Conservation (phyloP, 1,284 basidiomycete genomes). For the Trametes hirsuta region DNA sequence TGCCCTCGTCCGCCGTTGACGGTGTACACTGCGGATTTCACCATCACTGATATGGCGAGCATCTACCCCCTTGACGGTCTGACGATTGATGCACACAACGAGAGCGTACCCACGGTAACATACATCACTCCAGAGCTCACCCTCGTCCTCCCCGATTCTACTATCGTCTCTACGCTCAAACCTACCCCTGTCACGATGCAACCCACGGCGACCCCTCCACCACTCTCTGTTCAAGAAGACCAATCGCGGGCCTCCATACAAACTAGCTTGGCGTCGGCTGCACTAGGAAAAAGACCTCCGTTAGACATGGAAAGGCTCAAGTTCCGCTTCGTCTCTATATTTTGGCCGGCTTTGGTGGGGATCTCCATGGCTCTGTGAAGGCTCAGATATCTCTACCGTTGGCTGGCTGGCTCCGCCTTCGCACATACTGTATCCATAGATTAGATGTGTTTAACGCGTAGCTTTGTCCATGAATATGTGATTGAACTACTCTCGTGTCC, state of each 20-base stretch:
- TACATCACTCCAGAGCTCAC: conserved; percentile 29
- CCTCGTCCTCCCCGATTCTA: conserved; percentile 29
- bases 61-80: conserved; percentile 36
- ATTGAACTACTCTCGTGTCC: not conserved
- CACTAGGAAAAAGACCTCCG: conserved; percentile 24
- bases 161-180: conserved; percentile 25
- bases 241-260: conserved; percentile 7
- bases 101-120: conserved; percentile 7
- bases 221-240: conserved; percentile 8
- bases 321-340: conserved; percentile 55
- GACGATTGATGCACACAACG: conserved; percentile 15
- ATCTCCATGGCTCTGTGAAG: conserved; percentile 48
- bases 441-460: conserved; percentile 3
- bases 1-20: conserved; percentile 29
- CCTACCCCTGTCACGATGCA: conserved; percentile 20
- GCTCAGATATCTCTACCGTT: not conserved
- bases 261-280: conserved; percentile 26
- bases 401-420: conserved; percentile 8
- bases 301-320: conserved; percentile 49
- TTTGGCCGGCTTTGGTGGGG: conserved; percentile 61
- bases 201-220: conserved; percentile 24
- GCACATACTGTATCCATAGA: not conserved
- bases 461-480: not conserved
- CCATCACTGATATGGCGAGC: conserved; percentile 38
- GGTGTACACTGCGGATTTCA: conserved; percentile 44